Evolutionary conservation across 805 yeast genomes (phyloP), one percentile per base, ranked within the genome.

Genomic region (Kazachstania bromeliacearum): DNA sequence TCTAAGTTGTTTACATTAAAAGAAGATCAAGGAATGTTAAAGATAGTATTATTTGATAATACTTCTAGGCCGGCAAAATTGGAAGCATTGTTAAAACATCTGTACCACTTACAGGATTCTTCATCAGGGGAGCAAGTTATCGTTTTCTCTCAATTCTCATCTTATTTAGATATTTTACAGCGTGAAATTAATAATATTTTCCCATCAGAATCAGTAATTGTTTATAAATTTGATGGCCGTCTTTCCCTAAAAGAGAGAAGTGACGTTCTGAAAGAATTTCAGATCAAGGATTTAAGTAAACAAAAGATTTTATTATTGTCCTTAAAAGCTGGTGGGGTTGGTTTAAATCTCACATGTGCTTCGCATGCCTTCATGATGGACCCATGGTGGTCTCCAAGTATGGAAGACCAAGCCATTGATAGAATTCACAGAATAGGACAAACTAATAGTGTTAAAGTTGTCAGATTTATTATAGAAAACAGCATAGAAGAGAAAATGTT

Each of bases 351-450:
- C 41, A 88, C 95, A 0, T 75, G 79, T 34, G 95, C 96, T 0
- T 79, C 84, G 0, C 69, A 73, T 24, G 96, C 94, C 2, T 85
- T 77, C 47, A 69, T 88, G 73, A 80, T 89, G 85, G 96, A 88
- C 51, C 96, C 96, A 0, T 88, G 95, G 92, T 88, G 96, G 96
- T 83, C 92, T 21, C 94, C 85, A 31, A 84, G 94, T 33, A 75
- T 80, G 36, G 95, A 85, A 50, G 85, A 83, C 34, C 96, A 85
- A 56, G 95, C 95, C 0, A 83, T 87, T 41, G 95, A 87, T 59
- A 64, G 97, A 48, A 71, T 89, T 13, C 96, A 88, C 53, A 70
- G 97, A 46, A 83, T 89, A 52, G 96, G 97, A 0, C 97, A 88
- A 53, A 63, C 64, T 8, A 71, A 67, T 18, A 69, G 68, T 28